Evolutionary conservation across 352 stramenopile genomes (phyloP), one percentile per base, ranked within the genome.

Genomic region (Salisapilia sapeloensis): DNA sequence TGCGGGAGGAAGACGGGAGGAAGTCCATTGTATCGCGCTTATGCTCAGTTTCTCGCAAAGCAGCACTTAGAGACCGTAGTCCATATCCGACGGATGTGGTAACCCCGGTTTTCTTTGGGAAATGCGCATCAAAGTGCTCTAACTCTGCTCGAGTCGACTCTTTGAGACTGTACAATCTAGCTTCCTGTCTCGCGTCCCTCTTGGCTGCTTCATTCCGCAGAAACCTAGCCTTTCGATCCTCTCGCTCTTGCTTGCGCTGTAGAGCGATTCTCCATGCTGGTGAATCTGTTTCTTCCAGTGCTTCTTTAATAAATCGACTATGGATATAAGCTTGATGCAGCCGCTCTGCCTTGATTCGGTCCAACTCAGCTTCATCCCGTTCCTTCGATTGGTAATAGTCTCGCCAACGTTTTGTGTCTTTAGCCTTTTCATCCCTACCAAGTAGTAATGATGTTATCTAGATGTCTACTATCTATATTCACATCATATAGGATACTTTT

Each of bases 271-370:
- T 63, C 67, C 65, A 87, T 17, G 62, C 60, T 0, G 64, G 60
- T 11, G 62, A 80, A 4, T 84, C 57, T 2, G 65, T 77, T 40
- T 84, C 67, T 20, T 82, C 59, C 0, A 84, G 41, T 6, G 59
- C 60, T 30, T 67, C 64, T 32, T 81, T 79, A 40, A 82, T 81
- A 23, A 65, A 84, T 23, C 67, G 52, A 24, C 58, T 79, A 34
- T 81, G 60, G 21, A 82, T 56, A 29, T 71, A 80, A 4, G 63
- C 63, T 6, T 48, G 50, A 45, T 82, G 72, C 9, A 83, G 40
- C 32, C 72, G 60, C 44, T 84, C 67, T 6, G 66, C 65, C 24
- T 77, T 80, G 2, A 60, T 80, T 16, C 38, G 28, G 31, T 76
- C 60, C 3, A 87, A 45, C 10, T 58, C 16, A 14, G 62, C 50